Evolutionary conservation across 495 filamentous ascomycete species (phyloP), one percentile per base, ranked within the genome.

Genomic region (Penicillium simplicissimum): DNA sequence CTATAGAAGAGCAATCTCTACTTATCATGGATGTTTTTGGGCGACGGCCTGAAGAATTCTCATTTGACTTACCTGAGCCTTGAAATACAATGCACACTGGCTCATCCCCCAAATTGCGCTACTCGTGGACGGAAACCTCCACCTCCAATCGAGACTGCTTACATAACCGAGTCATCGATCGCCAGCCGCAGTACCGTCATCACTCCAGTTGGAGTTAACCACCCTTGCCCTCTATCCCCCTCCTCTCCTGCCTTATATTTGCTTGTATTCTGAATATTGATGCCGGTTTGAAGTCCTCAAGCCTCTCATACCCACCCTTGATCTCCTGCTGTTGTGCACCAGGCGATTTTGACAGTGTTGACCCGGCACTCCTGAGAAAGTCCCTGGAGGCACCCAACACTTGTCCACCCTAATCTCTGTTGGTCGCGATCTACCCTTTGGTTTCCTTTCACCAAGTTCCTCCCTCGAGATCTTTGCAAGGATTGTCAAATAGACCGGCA

Each of bases 161-260:
- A 71, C 66, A 65, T 68, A 70, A 73, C 47, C 28, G 17, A 38
- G 35, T 17, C 56, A 59, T 55, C 52, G 38, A 68, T 60, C 48
- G 38, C 35, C 53, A 43, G 8, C 9, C 45, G 49, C 21, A 43
- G 53, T 52, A 43, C 65, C 67, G 63, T 70, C 67, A 67, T 70
- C 67, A 70, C 69, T 72, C 69, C 67, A 64, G 63, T 60, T 54
- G 49, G 19, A 59, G 59, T 63, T 58, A 36, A 64, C 64, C 52
- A 69, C 65, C 35, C 60, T 57, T 8, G 28, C 48, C 48, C 9
- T 55, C 62, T 53, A 58, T 57, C 56, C 49, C 47, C 57, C 43
- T 59, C 59, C 59, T 13, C 17, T 7, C 54, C 38, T 45, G 38
- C 35, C 40, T 19, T 42, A 21, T 47, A 37, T 42, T 19, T 49